Conservation (phyloP, 768 basidiomycete species). For the Phallus indusiatus region DNA sequence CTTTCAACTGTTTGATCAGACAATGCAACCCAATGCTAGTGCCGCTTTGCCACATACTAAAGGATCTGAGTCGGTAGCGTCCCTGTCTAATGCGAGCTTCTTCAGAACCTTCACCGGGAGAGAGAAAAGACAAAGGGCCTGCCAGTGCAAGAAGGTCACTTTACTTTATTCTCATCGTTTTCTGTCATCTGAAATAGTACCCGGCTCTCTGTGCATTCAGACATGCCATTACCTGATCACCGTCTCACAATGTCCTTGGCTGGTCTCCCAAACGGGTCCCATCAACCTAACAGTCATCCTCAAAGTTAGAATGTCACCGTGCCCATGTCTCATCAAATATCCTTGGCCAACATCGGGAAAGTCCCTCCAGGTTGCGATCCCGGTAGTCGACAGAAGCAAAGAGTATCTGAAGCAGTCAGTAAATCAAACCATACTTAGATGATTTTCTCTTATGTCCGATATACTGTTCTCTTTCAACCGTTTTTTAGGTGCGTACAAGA, state of each 20-base stretch:
- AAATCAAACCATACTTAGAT: background rate
- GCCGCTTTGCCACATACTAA: background rate
- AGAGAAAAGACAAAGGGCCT: slow-evolving; percentile 13
- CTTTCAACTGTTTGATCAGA: background rate
- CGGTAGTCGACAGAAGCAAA: slow-evolving; percentile 86
- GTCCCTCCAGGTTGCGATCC: slow-evolving; percentile 81
- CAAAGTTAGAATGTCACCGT: slow-evolving; percentile 49
- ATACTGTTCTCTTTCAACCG: slow-evolving; percentile 12
- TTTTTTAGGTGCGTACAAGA: slow-evolving; percentile 88
- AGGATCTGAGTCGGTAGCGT: background rate
- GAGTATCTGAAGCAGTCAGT: slow-evolving; percentile 96
- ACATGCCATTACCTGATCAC: slow-evolving; percentile 62
- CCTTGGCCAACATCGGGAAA: slow-evolving; percentile 46
- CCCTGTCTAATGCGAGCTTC: background rate
- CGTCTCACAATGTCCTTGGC: slow-evolving; percentile 30
- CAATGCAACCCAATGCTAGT: background rate
- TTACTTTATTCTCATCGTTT: background rate
- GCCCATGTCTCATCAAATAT: slow-evolving; percentile 29
- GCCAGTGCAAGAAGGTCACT: slow-evolving; percentile 46
- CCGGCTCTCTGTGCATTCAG: slow-evolving; percentile 27
- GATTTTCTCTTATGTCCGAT: slow-evolving; percentile 1
- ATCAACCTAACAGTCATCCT: slow-evolving; percentile 39
- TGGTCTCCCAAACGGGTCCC: slow-evolving; percentile 44
- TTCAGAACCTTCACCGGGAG: slow-evolving; percentile 3
- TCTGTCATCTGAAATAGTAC: slow-evolving; percentile 8